A percentile compares a stretch with the other conserved stretches of the same genome.
Evolutionary conservation across 2,329 filamentous ascomycete genomes (phyloP).

Genomic region (Fusarium fujikuroi): DNA sequence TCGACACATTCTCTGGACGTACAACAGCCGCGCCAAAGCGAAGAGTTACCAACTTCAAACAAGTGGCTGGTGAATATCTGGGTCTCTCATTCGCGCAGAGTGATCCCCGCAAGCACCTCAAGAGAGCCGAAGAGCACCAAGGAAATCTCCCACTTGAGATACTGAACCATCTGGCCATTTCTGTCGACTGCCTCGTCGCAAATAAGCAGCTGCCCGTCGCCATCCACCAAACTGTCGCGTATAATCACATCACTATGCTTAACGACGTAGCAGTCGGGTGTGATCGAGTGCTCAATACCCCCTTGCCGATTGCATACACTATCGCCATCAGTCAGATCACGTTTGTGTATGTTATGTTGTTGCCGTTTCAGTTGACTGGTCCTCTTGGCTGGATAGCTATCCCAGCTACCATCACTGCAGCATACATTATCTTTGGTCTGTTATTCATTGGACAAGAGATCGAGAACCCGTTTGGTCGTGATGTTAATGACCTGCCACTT

Average conservation of each 20-base stretch:
- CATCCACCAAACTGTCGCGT: conserved; percentile 69
- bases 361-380: conserved; percentile 81
- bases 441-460: conserved; percentile 80
- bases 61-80: conserved; percentile 75
- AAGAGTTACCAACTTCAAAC: conserved; percentile 59
- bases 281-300: conserved; percentile 83
- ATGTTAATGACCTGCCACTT: conserved; percentile 83
- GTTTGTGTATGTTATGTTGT: conserved; percentile 81
- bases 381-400: conserved; percentile 79
- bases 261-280: conserved; percentile 78
- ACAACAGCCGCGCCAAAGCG: conserved; percentile 55
- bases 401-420: conserved; percentile 75
- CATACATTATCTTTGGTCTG: conserved; percentile 86
- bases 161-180: conserved; percentile 74
- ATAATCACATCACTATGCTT: conserved; percentile 69
- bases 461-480: conserved; percentile 85
- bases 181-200: conserved; percentile 69
- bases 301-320: conserved; percentile 82
- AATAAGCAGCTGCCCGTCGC: conserved; percentile 65
- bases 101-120: conserved; percentile 82
- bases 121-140: conserved; percentile 75
- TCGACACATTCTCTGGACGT: conserved; percentile 75
- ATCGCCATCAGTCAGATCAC: conserved; percentile 89
- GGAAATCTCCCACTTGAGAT: conserved; percentile 87
- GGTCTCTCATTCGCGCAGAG: conserved; percentile 79